phyloP scores from a whole-genome alignment of 495 filamentous ascomycete genomes.

The Aspergillus incahuasiensis region DNA sequence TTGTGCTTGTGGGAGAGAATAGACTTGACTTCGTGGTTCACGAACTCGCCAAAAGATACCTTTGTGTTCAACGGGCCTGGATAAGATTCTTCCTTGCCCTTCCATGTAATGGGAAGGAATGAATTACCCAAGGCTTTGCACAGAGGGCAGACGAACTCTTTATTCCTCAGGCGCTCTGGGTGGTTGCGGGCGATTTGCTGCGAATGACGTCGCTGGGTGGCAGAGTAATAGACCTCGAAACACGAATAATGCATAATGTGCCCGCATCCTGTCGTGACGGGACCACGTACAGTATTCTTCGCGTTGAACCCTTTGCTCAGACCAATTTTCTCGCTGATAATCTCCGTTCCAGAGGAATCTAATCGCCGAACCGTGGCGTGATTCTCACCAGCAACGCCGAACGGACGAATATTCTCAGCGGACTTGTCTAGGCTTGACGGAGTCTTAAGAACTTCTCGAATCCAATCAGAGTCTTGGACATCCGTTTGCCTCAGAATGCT shows the following conservation, averaged over 20 bases:
- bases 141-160: conserved; percentile 95
- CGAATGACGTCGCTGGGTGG: conserved; percentile 74
- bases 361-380: conserved; percentile 69
- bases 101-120: conserved; percentile 95
- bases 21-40: conserved; percentile 28
- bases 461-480: conserved; percentile 71
- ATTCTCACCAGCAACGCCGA: conserved; percentile 86
- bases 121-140: conserved; percentile 96
- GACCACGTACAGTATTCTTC: conserved; percentile 61
- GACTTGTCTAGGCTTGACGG: conserved; percentile 78
- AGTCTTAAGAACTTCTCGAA: conserved; percentile 73
- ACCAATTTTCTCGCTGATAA: conserved; percentile 70
- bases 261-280: conserved; percentile 86
- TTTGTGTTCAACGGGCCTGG: conserved; percentile 59
- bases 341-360: conserved; percentile 61
- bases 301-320: conserved; percentile 85
- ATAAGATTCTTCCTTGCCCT: conserved; percentile 77
- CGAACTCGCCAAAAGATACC: conserved; percentile 57
- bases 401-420: conserved; percentile 76
- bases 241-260: conserved; percentile 99
- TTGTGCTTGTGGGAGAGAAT: conserved; percentile 25
- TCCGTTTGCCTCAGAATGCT: conserved; percentile 83
- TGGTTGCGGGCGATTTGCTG: conserved; percentile 92
- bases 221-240: conserved; percentile 84
- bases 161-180: conserved; percentile 66